phyloP scores from a whole-genome alignment of 257 asterid genomes.

The Apocynum venetum region DNA sequence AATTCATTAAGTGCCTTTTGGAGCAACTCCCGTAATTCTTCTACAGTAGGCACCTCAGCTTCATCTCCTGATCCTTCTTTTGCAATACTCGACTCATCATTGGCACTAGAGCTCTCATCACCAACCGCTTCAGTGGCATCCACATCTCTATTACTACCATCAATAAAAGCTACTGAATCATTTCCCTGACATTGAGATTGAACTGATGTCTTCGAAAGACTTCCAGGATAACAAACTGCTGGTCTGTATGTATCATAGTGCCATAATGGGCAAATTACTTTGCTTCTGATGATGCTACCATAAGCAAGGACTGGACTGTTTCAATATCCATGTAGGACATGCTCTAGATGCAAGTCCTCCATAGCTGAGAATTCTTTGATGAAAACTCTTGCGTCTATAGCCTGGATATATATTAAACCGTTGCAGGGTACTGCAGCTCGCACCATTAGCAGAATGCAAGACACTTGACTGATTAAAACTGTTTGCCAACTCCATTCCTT shows the following conservation, averaged over 20 bases:
- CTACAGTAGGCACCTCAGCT: constrained; percentile 52
- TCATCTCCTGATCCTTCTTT: constrained; percentile 34
- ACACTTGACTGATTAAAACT: constrained; percentile 14
- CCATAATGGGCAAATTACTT: constrained; percentile 13
- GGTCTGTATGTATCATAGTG: constrained; percentile 15
- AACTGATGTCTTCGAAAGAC: constrained; percentile 10
- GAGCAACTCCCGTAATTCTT: constrained; percentile 69
- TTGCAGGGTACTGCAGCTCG: constrained; percentile 3
- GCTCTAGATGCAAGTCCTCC: constrained; percentile 11
- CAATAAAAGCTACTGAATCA: constrained; percentile 72
- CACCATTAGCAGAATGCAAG: constrained; percentile 5
- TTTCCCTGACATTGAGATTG: constrained; percentile 70
- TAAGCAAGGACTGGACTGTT: constrained; percentile 7
- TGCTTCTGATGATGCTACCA: background rate
- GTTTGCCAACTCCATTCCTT: constrained; percentile 21
- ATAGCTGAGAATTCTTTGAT: constrained; percentile 5
- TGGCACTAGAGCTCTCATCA: constrained; percentile 22
- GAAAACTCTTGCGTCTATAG: constrained; percentile 6
- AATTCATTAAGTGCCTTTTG: constrained; percentile 76
- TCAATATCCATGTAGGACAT: constrained; percentile 9
- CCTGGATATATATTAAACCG: constrained; percentile 2
- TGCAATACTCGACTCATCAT: constrained; percentile 34
- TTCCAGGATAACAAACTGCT: constrained; percentile 7
- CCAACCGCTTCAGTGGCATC: constrained; percentile 37
- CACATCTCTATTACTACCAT: constrained; percentile 54